Evolutionary conservation across 352 stramenopile species (phyloP), one percentile per base, ranked within the genome.

Genomic region (Phytopythium chamaehyphon): DNA sequence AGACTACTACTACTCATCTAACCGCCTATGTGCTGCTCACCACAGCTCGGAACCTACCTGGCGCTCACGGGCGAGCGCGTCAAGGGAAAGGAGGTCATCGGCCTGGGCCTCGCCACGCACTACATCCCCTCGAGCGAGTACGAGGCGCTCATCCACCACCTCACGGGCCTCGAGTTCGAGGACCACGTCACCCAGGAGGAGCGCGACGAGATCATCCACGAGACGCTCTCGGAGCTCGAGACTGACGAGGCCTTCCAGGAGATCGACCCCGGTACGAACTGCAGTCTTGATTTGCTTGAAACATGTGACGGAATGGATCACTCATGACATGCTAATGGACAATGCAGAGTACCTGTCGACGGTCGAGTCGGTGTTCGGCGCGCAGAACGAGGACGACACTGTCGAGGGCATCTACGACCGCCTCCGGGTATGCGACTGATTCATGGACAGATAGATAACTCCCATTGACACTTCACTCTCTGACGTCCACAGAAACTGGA

Each of bases 51-150:
- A 16, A 93, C 90, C 53, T 99, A 98, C 77, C 63, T 99, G 28
- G 96, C 88, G 36, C 71, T 99, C 26, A 98, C 95, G 8, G 97
- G 97, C 8, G 81, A 91, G 38, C 90, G 95, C 28, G 68, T 99
- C 15, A 88, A 88, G 57, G 84, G 84, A 38, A 75, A 73, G n/a
- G 87, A 96, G 57, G 79, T 91, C 21, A 85, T 99, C 28, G 93
- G 93, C 33, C 73, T 96, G 18, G 96, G 96, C 23, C 83, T 99
- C 16, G 96, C 97, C 23, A 99, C 97, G 9, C 97, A 99, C 73
- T 98, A 97, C 68, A 60, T 99, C 28, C 67, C 78, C n/a, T 92
- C 86, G 16, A 74, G 75, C 36, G 68, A 93, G 43, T 83, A 98
- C 57, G 73, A 90, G 23, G 83, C 91, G 40, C 71, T 98, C 28